Conservation (phyloP, 371 early-diverging fungal genomes). For the Globomyces sp. region DNA sequence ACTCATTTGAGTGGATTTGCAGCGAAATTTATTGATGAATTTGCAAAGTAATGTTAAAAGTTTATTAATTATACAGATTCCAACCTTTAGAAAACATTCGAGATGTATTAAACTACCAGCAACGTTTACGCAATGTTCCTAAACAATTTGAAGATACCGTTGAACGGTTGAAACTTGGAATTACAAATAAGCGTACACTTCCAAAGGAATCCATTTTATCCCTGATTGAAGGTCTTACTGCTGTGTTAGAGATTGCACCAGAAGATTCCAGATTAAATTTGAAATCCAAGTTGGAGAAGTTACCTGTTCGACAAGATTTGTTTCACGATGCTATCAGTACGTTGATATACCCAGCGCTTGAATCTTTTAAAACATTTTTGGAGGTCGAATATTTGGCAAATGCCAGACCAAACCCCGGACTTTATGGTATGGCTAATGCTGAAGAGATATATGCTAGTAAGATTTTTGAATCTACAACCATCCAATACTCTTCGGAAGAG, state of each 20-base stretch:
- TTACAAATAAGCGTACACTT: conserved; percentile 25
- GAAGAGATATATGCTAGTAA: conserved; percentile 26
- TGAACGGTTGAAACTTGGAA: conserved; percentile 24
- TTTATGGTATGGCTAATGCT: conserved; percentile 35
- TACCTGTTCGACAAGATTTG: conserved; percentile 22
- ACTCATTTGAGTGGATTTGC: too few species aligned
- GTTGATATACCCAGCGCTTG: conserved; percentile 24
- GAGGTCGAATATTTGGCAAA: conserved; percentile 39
- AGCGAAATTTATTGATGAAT: too few species aligned
- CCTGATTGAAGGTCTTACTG: conserved; percentile 25
- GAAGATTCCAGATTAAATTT: conserved; percentile 20
- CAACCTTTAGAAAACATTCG: conserved; percentile 23
- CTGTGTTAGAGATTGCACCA: conserved; percentile 13
- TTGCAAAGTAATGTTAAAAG: too few species aligned
- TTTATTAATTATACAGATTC: too few species aligned
- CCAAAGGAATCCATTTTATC: conserved; percentile 27
- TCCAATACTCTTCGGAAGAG: conserved; percentile 33
- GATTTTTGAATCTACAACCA: conserved; percentile 29
- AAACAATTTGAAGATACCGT: conserved; percentile 25
- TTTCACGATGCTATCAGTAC: conserved; percentile 25
- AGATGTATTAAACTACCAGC: conserved; percentile 35
- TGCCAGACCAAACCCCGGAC: conserved; percentile 31
- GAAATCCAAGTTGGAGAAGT: conserved; percentile 22
- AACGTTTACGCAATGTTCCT: conserved; percentile 22
- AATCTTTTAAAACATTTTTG: conserved; percentile 29